Base-by-base conservation (phyloP, 129 eudicot species). In the Calendula officinalis region DNA sequence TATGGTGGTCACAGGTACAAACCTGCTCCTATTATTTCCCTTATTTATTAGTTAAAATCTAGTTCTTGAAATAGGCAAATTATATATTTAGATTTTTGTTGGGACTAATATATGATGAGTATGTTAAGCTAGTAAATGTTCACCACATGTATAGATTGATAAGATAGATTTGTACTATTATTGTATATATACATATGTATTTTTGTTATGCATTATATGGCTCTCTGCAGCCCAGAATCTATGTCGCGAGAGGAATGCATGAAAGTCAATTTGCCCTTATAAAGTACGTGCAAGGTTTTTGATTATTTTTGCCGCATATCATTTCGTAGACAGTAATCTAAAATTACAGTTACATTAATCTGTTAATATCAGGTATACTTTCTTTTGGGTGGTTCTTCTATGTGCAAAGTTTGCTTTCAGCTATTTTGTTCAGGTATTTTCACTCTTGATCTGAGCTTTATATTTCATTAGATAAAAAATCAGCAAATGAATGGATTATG, bases 171-270 rank as follows among this genome's bases (percentile, higher is more conserved):
- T 22, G 30, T 22, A 22, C 2, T 22, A 22, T 22, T 41, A 11
- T 14, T 45, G 9, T 22, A 33, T 15, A 11, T 60, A 5, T 43
- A 43, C 42, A 8, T 8, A 37, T 43, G 38, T 32, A n/a, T n/a
- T n/a, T n/a, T n/a, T n/a, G n/a, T 43, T 37, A 22, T 67, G 46
- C 4, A 41, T 59, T 69, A 39, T 47, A 40, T 63, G 59, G 54
- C 65, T 64, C 62, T 70, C 69, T 79, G 84, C 97, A 94, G 99
- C 97, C 92, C 47, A 80, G 95, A 63, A 81, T 89, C 66, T 94
- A 88, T 76, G 99, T 94, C 15, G 99, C 95, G 46, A 86, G 99
- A 70, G 99, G 99, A 82, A 94, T 94, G 97, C 99, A 94, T 65
- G 99, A 94, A 86, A 94, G 99, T 73, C 99, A 89, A 73, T 89